Evolutionary conservation across 2,329 filamentous ascomycete species (phyloP).

Genomic region (Phyllosticta citribraziliensis): DNA sequence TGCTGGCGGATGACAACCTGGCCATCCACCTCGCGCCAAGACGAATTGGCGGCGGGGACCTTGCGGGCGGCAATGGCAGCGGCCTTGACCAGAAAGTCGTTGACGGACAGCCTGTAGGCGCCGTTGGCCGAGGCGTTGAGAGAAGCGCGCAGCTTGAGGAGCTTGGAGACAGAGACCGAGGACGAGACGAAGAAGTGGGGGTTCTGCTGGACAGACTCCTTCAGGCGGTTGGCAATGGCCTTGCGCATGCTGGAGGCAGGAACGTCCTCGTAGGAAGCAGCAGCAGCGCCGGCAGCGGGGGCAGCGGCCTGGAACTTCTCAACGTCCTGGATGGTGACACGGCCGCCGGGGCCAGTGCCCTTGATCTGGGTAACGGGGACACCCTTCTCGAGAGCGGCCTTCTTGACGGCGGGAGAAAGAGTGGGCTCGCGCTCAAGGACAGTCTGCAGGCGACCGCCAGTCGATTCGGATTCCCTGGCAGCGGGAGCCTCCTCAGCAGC

Average conservation of each 20-base stretch:
- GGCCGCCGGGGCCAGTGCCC: constrained; percentile 75
- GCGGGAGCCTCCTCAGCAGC: constrained; percentile 39
- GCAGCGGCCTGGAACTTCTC: constrained; percentile 66
- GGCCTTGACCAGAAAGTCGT: constrained; percentile 98
- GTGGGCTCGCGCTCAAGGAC: constrained; percentile 73
- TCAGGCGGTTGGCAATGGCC: constrained; percentile 86
- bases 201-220: constrained; percentile 83
- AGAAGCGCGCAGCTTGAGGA: constrained; percentile 89
- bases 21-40: constrained; percentile 74
- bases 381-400: constrained; percentile 75
- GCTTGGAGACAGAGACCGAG: constrained; percentile 83
- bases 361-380: constrained; percentile 69
- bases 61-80: constrained; percentile 80
- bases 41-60: constrained; percentile 91
- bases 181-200: constrained; percentile 97
- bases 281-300: constrained; percentile 34
- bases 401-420: constrained; percentile 63
- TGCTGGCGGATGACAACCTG: constrained; percentile 77
- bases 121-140: constrained; percentile 83
- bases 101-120: constrained; percentile 99
- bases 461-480: constrained; percentile 61
- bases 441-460: constrained; percentile 69
- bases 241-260: constrained; percentile 92
- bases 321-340: constrained; percentile 85
- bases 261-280: constrained; percentile 67